A percentile compares a stretch with the other conserved stretches of the same genome.
Conservation (phyloP, 108 stramenopile species). For the Cyclostephanos tholiformis region DNA sequence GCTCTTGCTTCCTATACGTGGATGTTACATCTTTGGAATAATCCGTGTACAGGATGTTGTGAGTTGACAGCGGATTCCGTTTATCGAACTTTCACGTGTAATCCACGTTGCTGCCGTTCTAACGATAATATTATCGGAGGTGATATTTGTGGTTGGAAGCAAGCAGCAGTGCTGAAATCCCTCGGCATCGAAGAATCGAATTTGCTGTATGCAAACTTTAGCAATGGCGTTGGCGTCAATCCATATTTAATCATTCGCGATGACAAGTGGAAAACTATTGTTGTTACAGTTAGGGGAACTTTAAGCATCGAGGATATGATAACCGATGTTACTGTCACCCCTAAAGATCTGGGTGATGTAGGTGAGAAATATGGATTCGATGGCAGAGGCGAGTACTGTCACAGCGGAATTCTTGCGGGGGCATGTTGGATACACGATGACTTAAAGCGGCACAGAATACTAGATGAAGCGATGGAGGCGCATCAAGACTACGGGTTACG, state of each 20-base stretch:
- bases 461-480: slow-evolving; percentile 56
- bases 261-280: slow-evolving; percentile 79
- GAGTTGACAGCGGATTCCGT: slow-evolving; percentile 26
- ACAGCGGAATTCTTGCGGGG: slow-evolving; percentile 80
- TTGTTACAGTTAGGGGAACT: slow-evolving; percentile 93
- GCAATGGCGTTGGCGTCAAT: slow-evolving; percentile 59
- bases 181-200: slow-evolving; percentile 78
- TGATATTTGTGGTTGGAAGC: slow-evolving; percentile 72
- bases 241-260: slow-evolving; percentile 92
- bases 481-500: slow-evolving; percentile 71
- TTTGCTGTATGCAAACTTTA: slow-evolving; percentile 87
- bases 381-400: slow-evolving; percentile 75
- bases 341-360: slow-evolving; percentile 69
- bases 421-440: slow-evolving; percentile 86
- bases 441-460: slow-evolving; percentile 62
- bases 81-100: slow-evolving; percentile 15
- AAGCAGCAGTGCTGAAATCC: slow-evolving; percentile 67
- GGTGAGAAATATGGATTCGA: slow-evolving; percentile 87
- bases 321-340: slow-evolving; percentile 86
- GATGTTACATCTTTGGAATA: slow-evolving; percentile 86
- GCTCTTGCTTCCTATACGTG: slow-evolving; percentile 90
- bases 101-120: slow-evolving; percentile 21
- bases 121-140: slow-evolving; percentile 54
- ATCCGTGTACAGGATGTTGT: slow-evolving; percentile 68
- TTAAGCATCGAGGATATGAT: slow-evolving; percentile 94